Evolutionary conservation across 2,329 filamentous ascomycete genomes (phyloP).

Genomic region (Tricladium varicosporioides): DNA sequence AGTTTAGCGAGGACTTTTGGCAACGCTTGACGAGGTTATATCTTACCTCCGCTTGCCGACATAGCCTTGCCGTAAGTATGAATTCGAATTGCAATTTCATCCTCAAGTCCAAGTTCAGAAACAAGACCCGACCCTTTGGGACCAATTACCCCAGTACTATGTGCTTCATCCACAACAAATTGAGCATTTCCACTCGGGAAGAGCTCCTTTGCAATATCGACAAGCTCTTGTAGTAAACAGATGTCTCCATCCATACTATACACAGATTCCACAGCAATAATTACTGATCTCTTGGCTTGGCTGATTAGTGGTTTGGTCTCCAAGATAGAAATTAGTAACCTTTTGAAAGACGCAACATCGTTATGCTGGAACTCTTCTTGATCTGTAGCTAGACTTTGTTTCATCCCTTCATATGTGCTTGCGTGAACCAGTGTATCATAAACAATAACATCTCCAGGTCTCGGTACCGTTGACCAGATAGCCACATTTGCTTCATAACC

Average conservation of each 20-base stretch:
- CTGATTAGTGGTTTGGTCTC: constrained; percentile 29
- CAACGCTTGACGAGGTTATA: constrained; percentile 31
- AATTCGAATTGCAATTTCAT: constrained; percentile 47
- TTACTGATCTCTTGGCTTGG: constrained; percentile 31
- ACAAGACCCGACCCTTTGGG: constrained; percentile 46
- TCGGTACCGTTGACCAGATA: constrained; percentile 47
- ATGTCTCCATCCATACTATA: constrained; percentile 47
- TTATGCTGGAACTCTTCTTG: constrained; percentile 48
- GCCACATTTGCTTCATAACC: constrained; percentile 51
- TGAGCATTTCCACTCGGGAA: constrained; percentile 39
- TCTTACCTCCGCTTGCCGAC: constrained; percentile 34
- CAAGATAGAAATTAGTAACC: background rate
- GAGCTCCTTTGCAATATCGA: constrained; percentile 35
- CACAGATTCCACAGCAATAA: constrained; percentile 39
- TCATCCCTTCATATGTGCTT: constrained; percentile 63
- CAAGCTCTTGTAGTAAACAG: constrained; percentile 36
- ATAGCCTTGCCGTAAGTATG: constrained; percentile 52
- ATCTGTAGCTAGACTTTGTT: constrained; percentile 46
- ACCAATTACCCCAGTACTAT: constrained; percentile 48
- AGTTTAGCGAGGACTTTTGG: no score
- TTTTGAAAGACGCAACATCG: constrained; percentile 28
- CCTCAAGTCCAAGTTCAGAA: constrained; percentile 45
- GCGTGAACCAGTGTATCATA: constrained; percentile 66
- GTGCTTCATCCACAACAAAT: constrained; percentile 54
- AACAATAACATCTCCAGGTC: constrained; percentile 53